Conservation (phyloP, 495 filamentous ascomycete species). For the Neurospora discreta region DNA sequence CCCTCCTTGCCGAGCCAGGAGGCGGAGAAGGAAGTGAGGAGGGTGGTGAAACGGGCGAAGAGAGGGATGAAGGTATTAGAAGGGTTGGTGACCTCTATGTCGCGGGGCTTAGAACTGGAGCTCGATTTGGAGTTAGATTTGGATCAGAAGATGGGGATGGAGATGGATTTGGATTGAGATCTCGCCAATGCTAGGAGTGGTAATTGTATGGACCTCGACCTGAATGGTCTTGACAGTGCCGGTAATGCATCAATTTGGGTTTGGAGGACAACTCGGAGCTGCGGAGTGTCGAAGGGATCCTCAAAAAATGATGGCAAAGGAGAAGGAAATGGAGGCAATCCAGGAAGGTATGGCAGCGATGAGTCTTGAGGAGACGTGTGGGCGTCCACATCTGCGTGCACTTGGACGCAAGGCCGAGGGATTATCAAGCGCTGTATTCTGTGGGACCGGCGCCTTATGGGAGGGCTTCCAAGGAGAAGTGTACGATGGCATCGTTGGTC, state of each 20-base stretch:
- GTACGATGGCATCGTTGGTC: background rate
- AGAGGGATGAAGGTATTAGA: background rate
- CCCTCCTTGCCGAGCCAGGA: background rate
- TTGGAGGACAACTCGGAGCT: background rate
- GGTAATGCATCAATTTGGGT: background rate
- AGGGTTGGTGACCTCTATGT: background rate
- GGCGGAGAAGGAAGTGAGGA: background rate
- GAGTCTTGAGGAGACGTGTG: background rate
- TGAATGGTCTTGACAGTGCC: background rate
- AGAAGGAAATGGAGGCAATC: background rate
- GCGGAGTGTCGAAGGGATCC: background rate
- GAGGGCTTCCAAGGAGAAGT: background rate
- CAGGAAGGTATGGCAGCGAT: background rate
- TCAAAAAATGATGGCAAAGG: background rate
- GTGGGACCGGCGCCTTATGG: background rate
- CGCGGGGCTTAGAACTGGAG: background rate
- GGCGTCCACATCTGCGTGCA: background rate
- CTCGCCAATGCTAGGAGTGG: background rate
- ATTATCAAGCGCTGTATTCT: background rate
- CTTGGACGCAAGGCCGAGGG: background rate
- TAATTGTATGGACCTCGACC: background rate
- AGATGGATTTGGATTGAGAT: background rate
- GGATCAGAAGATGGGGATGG: background rate
- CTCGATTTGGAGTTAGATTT: background rate
- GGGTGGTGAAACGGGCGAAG: background rate